phyloP scores from a whole-genome alignment of 768 basidiomycete species.

The Panellus pusillus region DNA sequence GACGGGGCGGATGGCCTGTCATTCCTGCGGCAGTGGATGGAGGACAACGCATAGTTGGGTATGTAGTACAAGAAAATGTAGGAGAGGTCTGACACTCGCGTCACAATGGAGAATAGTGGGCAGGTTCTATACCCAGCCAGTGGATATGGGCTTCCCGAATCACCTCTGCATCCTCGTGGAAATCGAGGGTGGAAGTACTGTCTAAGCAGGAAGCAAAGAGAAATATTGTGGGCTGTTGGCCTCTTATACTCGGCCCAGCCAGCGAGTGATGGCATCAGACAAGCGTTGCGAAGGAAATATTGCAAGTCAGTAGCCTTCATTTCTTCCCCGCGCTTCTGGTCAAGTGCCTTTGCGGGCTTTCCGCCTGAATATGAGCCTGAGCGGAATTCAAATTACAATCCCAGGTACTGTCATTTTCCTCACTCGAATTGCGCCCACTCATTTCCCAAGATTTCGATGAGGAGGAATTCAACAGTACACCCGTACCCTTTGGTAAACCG shows the following conservation, averaged over 20 bases:
- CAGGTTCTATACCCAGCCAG: slow-evolving; percentile 20
- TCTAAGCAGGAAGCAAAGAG: slow-evolving; percentile 9
- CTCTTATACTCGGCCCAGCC: not conserved
- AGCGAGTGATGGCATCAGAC: no score
- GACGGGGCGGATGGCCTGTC: slow-evolving; percentile 37
- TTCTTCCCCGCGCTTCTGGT: slow-evolving; percentile 16
- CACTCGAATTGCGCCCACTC: slow-evolving; percentile 9
- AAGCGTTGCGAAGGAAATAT: no score
- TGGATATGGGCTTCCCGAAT: slow-evolving; percentile 15
- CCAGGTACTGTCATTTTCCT: slow-evolving; percentile 43
- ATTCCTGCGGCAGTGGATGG: slow-evolving; percentile 50
- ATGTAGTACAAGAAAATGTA: slow-evolving; percentile 6
- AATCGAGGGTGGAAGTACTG: slow-evolving; percentile 7
- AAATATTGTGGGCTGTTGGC: not conserved
- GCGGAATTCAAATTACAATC: slow-evolving; percentile 63
- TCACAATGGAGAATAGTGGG: slow-evolving; percentile 15
- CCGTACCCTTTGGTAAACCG: slow-evolving; percentile 71
- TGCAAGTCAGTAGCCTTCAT: no score
- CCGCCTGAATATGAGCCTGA: slow-evolving; percentile 16
- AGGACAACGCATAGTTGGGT: slow-evolving; percentile 37
- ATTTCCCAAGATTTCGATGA: slow-evolving; percentile 69
- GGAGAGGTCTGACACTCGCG: slow-evolving; percentile 14
- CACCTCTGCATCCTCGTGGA: slow-evolving; percentile 5
- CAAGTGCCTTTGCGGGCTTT: slow-evolving; percentile 16
- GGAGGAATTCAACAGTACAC: slow-evolving; percentile 60